These are phyloP conservation scores for Fraxinus americana DNA, from an alignment of 257 asterid genomes.

Conservation along the genomic window DNA sequence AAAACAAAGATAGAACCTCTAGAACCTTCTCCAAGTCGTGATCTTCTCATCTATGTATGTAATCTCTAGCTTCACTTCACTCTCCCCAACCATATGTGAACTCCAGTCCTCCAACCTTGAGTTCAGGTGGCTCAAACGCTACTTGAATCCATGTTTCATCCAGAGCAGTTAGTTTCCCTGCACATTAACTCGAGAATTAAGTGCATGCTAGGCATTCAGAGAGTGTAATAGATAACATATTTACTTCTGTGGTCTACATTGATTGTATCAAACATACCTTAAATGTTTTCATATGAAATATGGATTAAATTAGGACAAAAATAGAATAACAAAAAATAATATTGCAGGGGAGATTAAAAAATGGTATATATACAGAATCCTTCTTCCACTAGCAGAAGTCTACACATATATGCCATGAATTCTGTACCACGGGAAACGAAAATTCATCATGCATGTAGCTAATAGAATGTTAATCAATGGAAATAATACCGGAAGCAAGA, in stretches of 20 bases:
- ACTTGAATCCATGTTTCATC: conserved; percentile 91
- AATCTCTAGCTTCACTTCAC: conserved; percentile 89
- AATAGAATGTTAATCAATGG: too few species aligned
- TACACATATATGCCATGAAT: too few species aligned
- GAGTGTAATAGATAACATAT: neutral
- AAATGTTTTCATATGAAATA: neutral
- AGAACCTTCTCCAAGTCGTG: conserved; percentile 81
- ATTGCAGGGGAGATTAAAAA: neutral
- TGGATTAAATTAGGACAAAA: too few species aligned
- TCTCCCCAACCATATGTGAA: conserved; percentile 77
- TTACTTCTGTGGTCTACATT: neutral
- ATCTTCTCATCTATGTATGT: conserved; percentile 81
- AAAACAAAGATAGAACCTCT: conserved; percentile 87
- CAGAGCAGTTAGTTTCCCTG: conserved; percentile 73
- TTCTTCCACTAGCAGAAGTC: too few species aligned
- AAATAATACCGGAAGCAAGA: too few species aligned
- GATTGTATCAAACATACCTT: neutral
- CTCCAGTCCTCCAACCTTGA: conserved; percentile 69
- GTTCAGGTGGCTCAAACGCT: conserved; percentile 77
- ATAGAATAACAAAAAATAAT: too few species aligned
- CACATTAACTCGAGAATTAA: neutral
- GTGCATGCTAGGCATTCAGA: neutral
- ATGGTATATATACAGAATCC: neutral
- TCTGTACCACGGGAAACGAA: too few species aligned
- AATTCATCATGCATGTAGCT: too few species aligned